Conservation (phyloP, 2,329 filamentous ascomycete genomes). For the Didymella segeticola region DNA sequence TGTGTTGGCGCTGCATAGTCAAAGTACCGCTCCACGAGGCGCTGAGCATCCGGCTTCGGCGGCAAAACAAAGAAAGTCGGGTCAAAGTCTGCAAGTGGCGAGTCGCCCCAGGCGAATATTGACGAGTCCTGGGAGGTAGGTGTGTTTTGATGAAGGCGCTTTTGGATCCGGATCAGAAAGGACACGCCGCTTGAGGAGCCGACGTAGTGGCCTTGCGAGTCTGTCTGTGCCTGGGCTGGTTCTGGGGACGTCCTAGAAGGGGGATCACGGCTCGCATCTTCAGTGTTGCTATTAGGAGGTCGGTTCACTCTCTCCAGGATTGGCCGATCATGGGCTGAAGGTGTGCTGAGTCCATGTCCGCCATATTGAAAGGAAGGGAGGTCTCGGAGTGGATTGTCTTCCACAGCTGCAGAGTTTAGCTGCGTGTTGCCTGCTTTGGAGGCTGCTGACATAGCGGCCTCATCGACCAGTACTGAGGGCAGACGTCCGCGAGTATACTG, state of each 20-base stretch:
- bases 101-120: conserved; percentile 60
- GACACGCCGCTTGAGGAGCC: conserved; percentile 57
- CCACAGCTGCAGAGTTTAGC: conserved; percentile 18
- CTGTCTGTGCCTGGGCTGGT: conserved; percentile 50
- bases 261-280: conserved; percentile 24
- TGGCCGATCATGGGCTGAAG: conserved; percentile 22
- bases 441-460: conserved; percentile 33
- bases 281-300: conserved; percentile 21
- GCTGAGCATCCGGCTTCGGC: conserved; percentile 51
- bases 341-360: conserved; percentile 9
- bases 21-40: conserved; percentile 63
- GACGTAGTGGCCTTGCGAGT: conserved; percentile 57
- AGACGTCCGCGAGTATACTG: conserved; percentile 57
- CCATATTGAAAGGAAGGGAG: conserved; percentile 12
- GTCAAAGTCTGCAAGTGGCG: conserved; percentile 55
- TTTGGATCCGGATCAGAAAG: conserved; percentile 60
- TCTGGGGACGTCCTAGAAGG: conserved; percentile 55
- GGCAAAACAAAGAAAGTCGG: conserved; percentile 53
- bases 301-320: conserved; percentile 22
- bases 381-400: conserved; percentile 16
- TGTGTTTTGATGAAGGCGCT: conserved; percentile 54
- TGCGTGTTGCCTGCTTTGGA: conserved; percentile 26
- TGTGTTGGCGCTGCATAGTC: conserved; percentile 68
- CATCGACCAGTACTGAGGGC: conserved; percentile 50
- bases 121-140: conserved; percentile 47